phyloP scores from a whole-genome alignment of 495 filamentous ascomycete species.

The Xylaria cubensis region DNA sequence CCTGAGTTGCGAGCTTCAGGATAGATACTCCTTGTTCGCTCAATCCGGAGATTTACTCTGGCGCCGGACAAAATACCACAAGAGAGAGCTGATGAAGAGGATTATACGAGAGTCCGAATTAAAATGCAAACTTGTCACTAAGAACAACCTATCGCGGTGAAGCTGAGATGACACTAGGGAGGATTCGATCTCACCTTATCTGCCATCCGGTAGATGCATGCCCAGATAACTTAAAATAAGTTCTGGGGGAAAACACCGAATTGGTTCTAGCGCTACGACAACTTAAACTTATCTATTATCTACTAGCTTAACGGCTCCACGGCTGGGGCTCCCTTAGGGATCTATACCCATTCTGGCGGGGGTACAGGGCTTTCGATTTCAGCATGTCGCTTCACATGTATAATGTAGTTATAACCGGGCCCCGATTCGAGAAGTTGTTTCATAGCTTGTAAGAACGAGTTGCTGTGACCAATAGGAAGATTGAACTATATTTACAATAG shows the following conservation, averaged over 20 bases:
- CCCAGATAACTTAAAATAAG: neutral
- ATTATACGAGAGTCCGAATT: neutral
- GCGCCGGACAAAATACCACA: neutral
- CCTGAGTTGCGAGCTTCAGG: neutral
- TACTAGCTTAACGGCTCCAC: too few species aligned
- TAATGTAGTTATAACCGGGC: neutral
- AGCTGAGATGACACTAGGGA: neutral
- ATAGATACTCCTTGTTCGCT: neutral
- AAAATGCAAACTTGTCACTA: neutral
- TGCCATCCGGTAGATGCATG: neutral
- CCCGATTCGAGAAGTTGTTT: neutral
- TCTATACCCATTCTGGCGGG: neutral
- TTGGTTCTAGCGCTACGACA: too few species aligned
- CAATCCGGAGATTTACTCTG: neutral
- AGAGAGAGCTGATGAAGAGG: too few species aligned
- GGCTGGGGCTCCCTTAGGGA: neutral
- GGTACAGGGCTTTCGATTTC: neutral
- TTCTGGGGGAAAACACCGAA: neutral
- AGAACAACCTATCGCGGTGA: neutral
- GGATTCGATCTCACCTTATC: neutral
- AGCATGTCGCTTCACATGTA: neutral
- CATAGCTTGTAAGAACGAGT: neutral
- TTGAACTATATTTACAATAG: neutral
- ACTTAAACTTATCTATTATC: too few species aligned
- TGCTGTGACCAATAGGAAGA: neutral